phyloP scores from a whole-genome alignment of 2,329 filamentous ascomycete genomes.

The Sclerotinia sclerotiorum region DNA sequence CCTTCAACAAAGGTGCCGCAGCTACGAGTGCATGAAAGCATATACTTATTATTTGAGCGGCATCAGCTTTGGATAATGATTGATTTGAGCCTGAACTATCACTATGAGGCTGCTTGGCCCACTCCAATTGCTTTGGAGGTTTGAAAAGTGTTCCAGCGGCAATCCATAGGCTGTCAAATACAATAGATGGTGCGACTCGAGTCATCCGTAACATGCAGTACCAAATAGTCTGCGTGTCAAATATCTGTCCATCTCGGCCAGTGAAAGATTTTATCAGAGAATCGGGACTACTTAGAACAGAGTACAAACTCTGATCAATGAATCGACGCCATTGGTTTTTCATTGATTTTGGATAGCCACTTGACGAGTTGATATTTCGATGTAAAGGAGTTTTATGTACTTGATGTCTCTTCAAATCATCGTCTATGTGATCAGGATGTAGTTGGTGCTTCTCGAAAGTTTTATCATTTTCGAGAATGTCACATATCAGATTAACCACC shows the following conservation, averaged over 20 bases:
- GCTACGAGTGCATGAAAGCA: slow-evolving; percentile 64
- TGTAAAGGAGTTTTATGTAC: slow-evolving; percentile 10
- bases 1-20: slow-evolving; percentile 48
- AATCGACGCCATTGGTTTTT: slow-evolving; percentile 56
- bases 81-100: slow-evolving; percentile 19
- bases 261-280: slow-evolving; percentile 59
- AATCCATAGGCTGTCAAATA: slow-evolving; percentile 65
- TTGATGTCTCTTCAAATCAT: slow-evolving; percentile 26
- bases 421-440: slow-evolving; percentile 39
- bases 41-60: slow-evolving; percentile 47
- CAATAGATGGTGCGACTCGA: slow-evolving; percentile 55
- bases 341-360: neutral
- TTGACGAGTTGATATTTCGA: slow-evolving; percentile 5
- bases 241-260: slow-evolving; percentile 48
- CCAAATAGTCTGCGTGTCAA: slow-evolving; percentile 62
- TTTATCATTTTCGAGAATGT: slow-evolving; percentile 57
- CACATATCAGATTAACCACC: slow-evolving; percentile 60
- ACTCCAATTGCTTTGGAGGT: slow-evolving; percentile 45
- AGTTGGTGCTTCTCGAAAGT: slow-evolving; percentile 53
- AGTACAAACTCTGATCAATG: slow-evolving; percentile 63
- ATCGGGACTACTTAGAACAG: slow-evolving; percentile 58
- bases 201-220: slow-evolving; percentile 62
- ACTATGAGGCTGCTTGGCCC: slow-evolving; percentile 30
- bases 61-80: slow-evolving; percentile 35
- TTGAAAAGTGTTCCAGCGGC: slow-evolving; percentile 58